Evolutionary conservation across 129 eudicot species (phyloP).

Genomic region (Pittosporum tobira): DNA sequence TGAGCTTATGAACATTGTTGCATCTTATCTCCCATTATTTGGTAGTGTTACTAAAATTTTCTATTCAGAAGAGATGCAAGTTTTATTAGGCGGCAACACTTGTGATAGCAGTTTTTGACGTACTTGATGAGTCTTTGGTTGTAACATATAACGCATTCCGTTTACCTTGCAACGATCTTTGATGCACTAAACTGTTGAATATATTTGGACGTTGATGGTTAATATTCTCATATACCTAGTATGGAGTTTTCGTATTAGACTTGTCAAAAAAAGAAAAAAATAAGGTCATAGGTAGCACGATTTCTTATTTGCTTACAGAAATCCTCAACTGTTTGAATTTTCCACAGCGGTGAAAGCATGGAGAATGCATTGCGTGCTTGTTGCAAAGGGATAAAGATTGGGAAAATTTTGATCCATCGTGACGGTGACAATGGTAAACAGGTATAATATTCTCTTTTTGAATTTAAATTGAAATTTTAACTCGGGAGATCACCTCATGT

Average conservation of each 20-base stretch:
- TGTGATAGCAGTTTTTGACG: no score
- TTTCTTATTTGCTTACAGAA: conserved; percentile 4
- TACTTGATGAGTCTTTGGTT: no score
- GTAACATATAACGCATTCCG: not conserved
- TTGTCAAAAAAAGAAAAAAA: no score
- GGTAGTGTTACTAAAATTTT: no score
- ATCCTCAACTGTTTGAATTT: not conserved
- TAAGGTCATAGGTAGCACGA: not conserved
- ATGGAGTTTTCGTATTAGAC: conserved; percentile 5
- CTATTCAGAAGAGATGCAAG: no score
- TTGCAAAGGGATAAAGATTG: conserved; percentile 96
- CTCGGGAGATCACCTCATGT: not conserved
- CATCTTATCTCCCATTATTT: no score
- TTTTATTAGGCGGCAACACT: no score
- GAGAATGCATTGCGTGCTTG: conserved; percentile 98
- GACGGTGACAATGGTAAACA: conserved; percentile 98
- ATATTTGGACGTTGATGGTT: not conserved
- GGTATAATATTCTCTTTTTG: conserved; percentile 24
- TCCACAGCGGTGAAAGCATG: conserved; percentile 92
- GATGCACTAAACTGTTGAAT: not conserved
- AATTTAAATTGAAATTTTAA: no score
- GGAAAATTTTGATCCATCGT: conserved; percentile 89
- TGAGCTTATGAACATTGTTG: no score
- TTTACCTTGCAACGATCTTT: no score
- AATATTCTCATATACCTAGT: not conserved